Conservation (phyloP, 371 early-diverging fungal genomes). For the Apophysomyces elegans region DNA sequence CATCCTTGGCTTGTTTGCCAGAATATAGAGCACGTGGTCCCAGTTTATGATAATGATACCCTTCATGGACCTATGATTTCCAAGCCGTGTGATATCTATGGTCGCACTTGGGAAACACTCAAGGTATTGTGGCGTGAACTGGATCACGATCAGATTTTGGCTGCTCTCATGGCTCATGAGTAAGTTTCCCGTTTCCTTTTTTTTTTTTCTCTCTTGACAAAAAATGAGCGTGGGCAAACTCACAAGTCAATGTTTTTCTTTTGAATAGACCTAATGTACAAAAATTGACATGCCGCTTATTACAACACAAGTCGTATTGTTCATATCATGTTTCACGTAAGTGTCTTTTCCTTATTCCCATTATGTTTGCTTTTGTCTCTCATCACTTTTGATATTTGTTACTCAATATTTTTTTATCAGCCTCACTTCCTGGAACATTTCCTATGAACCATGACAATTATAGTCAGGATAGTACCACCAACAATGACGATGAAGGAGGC, state of each 20-base stretch:
- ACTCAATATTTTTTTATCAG: conserved; percentile 5
- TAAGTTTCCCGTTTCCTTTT: conserved; percentile 1
- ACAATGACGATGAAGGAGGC: not conserved
- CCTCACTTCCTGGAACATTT: conserved; percentile 1
- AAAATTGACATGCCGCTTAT: conserved; percentile 37
- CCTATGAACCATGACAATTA: not conserved
- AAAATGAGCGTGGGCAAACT: not conserved
- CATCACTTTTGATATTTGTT: too few relatives aligned
- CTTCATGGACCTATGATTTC: conserved; percentile 21
- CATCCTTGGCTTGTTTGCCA: conserved; percentile 40
- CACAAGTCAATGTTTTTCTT: not conserved
- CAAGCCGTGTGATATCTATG: conserved; percentile 29
- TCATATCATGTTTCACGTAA: conserved; percentile 3
- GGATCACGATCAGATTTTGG: conserved; percentile 30
- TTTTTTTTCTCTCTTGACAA: not conserved
- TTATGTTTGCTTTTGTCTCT: too few relatives aligned
- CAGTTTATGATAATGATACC: conserved; percentile 19
- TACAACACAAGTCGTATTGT: conserved; percentile 22
- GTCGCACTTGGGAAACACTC: conserved; percentile 44
- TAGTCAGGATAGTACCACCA: too few relatives aligned
- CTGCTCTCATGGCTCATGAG: conserved; percentile 28
- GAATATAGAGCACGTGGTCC: not conserved
- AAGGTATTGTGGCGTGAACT: conserved; percentile 46
- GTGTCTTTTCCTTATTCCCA: not conserved
- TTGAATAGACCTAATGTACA: conserved; percentile 34